Base-by-base conservation (phyloP, 345 rosid genomes). In the Excoecaria cochinchinensis region DNA sequence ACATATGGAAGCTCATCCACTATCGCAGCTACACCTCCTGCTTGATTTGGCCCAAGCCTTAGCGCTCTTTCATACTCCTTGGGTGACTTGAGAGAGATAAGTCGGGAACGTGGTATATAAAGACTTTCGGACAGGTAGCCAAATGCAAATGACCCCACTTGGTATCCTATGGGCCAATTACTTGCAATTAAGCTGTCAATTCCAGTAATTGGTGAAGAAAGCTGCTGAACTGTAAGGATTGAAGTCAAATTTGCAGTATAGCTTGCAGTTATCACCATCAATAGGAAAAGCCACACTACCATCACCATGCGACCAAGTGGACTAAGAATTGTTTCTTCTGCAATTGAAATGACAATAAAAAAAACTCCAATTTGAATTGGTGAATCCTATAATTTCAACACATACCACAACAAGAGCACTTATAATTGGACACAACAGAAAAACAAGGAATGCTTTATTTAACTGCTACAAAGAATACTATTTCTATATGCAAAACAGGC, bases 171-270 rank as follows among this genome's bases (percentile, higher is more conserved):
- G 16, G 92, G 97, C 85, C 82, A 83, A 22, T 75, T 77, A 67
- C 78, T 90, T 46, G 87, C 25, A 74, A 92, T 74, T 82, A 95
- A 84, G 87, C 92, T 95, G 11, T 91, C 97, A 4, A 95, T 89
- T 53, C 97, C 97, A 13, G 89, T 85, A 69, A 95, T 88, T 47
- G 93, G 83, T 5, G 94, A 92, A 7, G 94, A 85, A 64, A 95
- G 97, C 80, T 91, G 95, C 76, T 84, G 95, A 55, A 95, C 84
- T 12, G 99, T 92, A 38, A 95, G 93, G 78, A 95, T 92, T 57
- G 99, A 90, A 72, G 95, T 90, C 83, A 95, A 87, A 81, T 91
- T 88, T 2, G 99, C 99, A 1, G 99, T 95, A 79, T 92, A 95
- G 85, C 97, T 92, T 55, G 99, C 91, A 6, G 89, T 88, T 78